Conservation (phyloP, 768 basidiomycete species). For the Kwoniella botswanensis region DNA sequence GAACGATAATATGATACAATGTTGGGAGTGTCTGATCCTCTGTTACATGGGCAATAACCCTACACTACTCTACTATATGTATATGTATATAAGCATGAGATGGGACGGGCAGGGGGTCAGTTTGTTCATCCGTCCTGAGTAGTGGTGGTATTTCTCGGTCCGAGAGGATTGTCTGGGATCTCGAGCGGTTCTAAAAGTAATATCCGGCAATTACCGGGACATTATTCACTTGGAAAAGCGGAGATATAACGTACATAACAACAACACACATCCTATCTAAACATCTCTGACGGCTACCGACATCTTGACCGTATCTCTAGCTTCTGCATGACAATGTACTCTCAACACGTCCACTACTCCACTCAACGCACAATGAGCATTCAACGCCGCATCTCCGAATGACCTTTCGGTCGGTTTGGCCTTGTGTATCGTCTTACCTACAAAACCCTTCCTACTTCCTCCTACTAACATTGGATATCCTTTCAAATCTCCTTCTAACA, state of each 20-base stretch:
- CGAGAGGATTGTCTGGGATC: background rate
- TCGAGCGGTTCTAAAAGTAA: background rate
- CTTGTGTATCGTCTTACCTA: slow-evolving; percentile 69
- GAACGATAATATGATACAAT: too few species aligned
- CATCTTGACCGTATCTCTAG: slow-evolving; percentile 74
- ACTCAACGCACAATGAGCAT: slow-evolving; percentile 70
- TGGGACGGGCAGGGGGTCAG: too few species aligned
- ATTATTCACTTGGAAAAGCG: background rate
- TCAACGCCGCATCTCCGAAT: slow-evolving; percentile 79
- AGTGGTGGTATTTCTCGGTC: background rate
- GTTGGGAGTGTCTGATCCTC: too few species aligned
- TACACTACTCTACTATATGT: too few species aligned
- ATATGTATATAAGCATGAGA: too few species aligned
- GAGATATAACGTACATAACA: background rate
- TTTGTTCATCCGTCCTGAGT: too few species aligned
- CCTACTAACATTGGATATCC: slow-evolving; percentile 73
- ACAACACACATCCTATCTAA: background rate
- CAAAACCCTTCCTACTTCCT: slow-evolving; percentile 80
- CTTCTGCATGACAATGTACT: slow-evolving; percentile 78
- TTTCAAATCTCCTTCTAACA: slow-evolving; percentile 61
- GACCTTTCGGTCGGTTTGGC: slow-evolving; percentile 67
- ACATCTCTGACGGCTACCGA: slow-evolving; percentile 64
- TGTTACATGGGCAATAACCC: too few species aligned
- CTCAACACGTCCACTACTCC: slow-evolving; percentile 75
- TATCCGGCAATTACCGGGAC: slow-evolving; percentile 5